phyloP scores from a whole-genome alignment of 208 protist species.

The Crithidia bombi region DNA sequence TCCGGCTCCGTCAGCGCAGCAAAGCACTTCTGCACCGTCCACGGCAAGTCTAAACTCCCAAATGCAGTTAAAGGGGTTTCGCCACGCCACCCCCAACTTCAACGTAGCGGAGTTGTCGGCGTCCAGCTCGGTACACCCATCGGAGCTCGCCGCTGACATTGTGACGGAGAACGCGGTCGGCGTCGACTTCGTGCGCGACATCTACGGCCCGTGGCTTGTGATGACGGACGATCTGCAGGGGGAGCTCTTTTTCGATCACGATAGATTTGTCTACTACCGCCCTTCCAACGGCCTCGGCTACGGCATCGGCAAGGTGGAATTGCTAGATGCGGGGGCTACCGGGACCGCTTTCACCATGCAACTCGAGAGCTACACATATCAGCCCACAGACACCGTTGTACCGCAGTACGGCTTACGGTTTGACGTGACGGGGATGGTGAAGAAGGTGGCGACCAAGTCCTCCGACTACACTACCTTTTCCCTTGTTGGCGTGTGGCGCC shows the following conservation, averaged over 20 bases:
- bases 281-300: slow-evolving; percentile 87
- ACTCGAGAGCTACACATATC: slow-evolving; percentile 84
- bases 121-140: slow-evolving; percentile 18
- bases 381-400: slow-evolving; percentile 45
- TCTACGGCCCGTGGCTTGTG: slow-evolving; percentile 88
- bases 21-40: too few relatives aligned
- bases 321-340: slow-evolving; percentile 40
- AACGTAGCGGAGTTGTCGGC: slow-evolving; percentile 41
- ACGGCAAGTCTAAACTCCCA: slow-evolving; percentile 6
- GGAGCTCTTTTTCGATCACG: slow-evolving; percentile 89
- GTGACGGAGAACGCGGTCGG: slow-evolving; percentile 55
- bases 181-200: slow-evolving; percentile 65
- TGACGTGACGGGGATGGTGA: slow-evolving; percentile 73
- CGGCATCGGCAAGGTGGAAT: slow-evolving; percentile 74
- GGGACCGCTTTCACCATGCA: slow-evolving; percentile 72
- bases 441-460: slow-evolving; percentile 57
- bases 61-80: slow-evolving; percentile 62
- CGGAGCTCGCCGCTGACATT: slow-evolving; percentile 53
- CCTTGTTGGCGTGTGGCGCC: slow-evolving; percentile 72
- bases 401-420: slow-evolving; percentile 47
- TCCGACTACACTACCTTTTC: slow-evolving; percentile 79
- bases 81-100: slow-evolving; percentile 78
- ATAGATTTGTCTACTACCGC: slow-evolving; percentile 83
- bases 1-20: background rate
- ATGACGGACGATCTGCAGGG: slow-evolving; percentile 88